Base-by-base conservation (phyloP, 768 basidiomycete genomes). In the Lactarius pseudohatsudake region DNA sequence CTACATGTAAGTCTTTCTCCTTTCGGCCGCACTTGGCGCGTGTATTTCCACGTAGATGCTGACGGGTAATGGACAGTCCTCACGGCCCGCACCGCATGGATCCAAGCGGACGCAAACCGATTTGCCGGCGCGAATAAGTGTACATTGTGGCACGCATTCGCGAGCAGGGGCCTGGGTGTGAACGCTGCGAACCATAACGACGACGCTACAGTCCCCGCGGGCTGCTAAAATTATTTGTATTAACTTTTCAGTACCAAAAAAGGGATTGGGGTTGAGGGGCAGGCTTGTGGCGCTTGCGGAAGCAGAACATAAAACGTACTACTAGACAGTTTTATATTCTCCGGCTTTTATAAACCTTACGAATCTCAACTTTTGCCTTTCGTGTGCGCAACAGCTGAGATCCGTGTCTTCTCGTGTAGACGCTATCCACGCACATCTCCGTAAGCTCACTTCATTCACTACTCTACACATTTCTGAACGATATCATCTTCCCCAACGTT, bases 101-200 rank as follows among this genome's bases (percentile, higher is more conserved):
- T 84, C 59, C 81, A 83, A 70, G 83, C 84, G 13, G 84, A 85
- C 70, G 71, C 70, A 50, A 82, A 83, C 72, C 76, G 81, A 5
- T 84, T 77, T 72, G 71, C 63, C 4, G 83, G 84, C 47, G 76
- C 75, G 16, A 81, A 84, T 72, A 80, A 72, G 58, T 84, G 84
- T 66, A 72, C 73, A 8, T 68, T 85, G 38, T 81, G 77, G 75
- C 79, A 73, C n/a, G 80, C 76, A 15, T 85, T 85, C 62, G 83
- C 83, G 4, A 81, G 79, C 67, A 78, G 80, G 50, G 84, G 84
- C 3, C 77, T 85, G n/a, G 84, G 84, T 3, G 65, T 78, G 28
- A 74, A 74, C 36, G 79, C 79, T 20, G 74, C 72, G 38, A 75
- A 71, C 72, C 74, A 73, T 69, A 68, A 65, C 18, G 76, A 80